A percentile compares a stretch with the other conserved stretches of the same genome.
Conservation (phyloP, 768 basidiomycete genomes). For the Collybia nuda region DNA sequence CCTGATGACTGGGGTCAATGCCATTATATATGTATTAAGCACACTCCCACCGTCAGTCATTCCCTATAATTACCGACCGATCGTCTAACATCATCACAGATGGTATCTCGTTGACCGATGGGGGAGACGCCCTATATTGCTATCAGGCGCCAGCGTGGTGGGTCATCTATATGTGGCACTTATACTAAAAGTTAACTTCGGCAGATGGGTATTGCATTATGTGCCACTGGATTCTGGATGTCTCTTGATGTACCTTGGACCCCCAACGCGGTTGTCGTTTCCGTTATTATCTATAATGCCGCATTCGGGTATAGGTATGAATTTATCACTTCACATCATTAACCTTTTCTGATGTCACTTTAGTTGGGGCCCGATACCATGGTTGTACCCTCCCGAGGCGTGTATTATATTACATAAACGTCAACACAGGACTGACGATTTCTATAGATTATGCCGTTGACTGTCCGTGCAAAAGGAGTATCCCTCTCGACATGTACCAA, state of each 20-base stretch:
- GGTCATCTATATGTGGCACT: conserved; percentile 17
- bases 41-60: conserved; percentile 79
- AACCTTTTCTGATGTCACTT: conserved; percentile 1
- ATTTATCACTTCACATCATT: not conserved
- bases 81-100: conserved; percentile 34
- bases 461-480: conserved; percentile 90
- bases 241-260: conserved; percentile 85
- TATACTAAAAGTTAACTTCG: not conserved
- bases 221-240: conserved; percentile 89
- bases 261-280: conserved; percentile 84
- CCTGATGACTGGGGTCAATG: conserved; percentile 95
- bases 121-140: conserved; percentile 84
- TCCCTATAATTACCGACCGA: not conserved
- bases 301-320: conserved; percentile 83
- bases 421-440: conserved; percentile 4
- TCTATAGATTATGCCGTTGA: conserved; percentile 79
- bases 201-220: conserved; percentile 80
- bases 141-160: conserved; percentile 82
- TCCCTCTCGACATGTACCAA: conserved; percentile 93
- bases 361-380: conserved; percentile 87
- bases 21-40: conserved; percentile 75
- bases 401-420: conserved; percentile 2
- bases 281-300: conserved; percentile 90
- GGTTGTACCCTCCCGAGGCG: conserved; percentile 85
- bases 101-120: conserved; percentile 95